Evolutionary conservation across 176 grass and related monocot genomes (phyloP), one percentile per base, ranked within the genome.

Genomic region (Saccharum officinarum): DNA sequence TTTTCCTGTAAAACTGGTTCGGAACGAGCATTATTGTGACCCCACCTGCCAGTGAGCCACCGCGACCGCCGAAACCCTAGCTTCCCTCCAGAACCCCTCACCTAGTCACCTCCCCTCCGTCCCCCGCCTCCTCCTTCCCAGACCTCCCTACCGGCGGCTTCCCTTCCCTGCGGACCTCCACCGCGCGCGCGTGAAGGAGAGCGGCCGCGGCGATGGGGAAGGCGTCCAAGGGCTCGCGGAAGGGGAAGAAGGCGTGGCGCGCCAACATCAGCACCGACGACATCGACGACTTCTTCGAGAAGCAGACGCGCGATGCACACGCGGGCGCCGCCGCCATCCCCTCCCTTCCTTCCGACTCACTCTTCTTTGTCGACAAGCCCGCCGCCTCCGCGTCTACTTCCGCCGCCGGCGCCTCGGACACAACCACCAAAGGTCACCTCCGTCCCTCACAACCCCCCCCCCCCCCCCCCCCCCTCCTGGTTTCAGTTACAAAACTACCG

Each of bases 181-280:
- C 47, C 45, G 12, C 59, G 82, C 17, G 41, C 26, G 71, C 26
- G 71, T 45, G 30, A 82, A 31, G 15, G 8, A 42, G 15, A 73
- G 44, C 28, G 11, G 47, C 73, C 69, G 68, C 66, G 37, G 83
- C n/a, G 31, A 95, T 93, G 97, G 97, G 93, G 45, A 98, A 94
- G 88, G 85, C 75, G 31, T 80, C 91, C 40, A 98, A 94, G 86
- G 83, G 87, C 1, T 95, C 93, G 50, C 87, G 97, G 71, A 98
- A 94, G 55, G 97, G 97, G 69, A 98, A 98, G 92, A 98, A 98
- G 91, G 97, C 93, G 18, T 98, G 97, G 97, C 89, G 97, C 20
- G 64, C 93, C 55, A 98, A 99, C 88, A 99, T 99, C 89, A 33
- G 79, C 69, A 95, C 95, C 6, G 89, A 92, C 50, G 92, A 98